phyloP scores from a whole-genome alignment of 164 flowering plant species.

The Vitis labrusca region DNA sequence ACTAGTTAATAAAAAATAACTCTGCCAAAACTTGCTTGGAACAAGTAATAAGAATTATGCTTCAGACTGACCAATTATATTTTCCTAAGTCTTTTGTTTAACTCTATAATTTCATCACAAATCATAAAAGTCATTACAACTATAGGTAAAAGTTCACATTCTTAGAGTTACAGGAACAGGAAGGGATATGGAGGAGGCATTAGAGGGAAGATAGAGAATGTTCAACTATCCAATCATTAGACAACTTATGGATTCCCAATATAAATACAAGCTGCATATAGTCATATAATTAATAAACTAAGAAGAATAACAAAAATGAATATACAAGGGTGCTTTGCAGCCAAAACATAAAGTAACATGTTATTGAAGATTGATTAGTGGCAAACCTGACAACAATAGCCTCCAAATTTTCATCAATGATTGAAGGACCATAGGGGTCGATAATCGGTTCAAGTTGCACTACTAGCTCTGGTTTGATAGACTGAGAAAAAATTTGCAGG shows the following conservation, averaged over 20 bases:
- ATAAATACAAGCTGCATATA: not conserved
- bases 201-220: too few species aligned
- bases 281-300: not conserved
- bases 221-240: not conserved
- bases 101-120: too few species aligned
- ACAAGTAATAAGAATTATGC: too few species aligned
- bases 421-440: conserved; percentile 95
- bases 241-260: not conserved
- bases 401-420: conserved; percentile 83
- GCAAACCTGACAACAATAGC: conserved; percentile 91
- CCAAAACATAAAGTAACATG: not conserved
- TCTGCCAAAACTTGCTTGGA: not conserved
- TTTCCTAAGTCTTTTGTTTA: too few species aligned
- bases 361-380: not conserved
- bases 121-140: too few species aligned
- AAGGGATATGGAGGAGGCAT: not conserved
- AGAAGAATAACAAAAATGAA: not conserved
- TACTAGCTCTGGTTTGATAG: conserved; percentile 68
- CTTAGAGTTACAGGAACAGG: not conserved
- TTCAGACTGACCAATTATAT: too few species aligned
- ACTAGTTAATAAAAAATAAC: conserved; percentile 1
- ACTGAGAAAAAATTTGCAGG: conserved; percentile 34
- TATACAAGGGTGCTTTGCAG: not conserved
- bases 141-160: not conserved
- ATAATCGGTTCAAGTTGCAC: conserved; percentile 83